Base-by-base conservation (phyloP, 192 early-diverging fungal genomes). In the Coemansia sp. region DNA sequence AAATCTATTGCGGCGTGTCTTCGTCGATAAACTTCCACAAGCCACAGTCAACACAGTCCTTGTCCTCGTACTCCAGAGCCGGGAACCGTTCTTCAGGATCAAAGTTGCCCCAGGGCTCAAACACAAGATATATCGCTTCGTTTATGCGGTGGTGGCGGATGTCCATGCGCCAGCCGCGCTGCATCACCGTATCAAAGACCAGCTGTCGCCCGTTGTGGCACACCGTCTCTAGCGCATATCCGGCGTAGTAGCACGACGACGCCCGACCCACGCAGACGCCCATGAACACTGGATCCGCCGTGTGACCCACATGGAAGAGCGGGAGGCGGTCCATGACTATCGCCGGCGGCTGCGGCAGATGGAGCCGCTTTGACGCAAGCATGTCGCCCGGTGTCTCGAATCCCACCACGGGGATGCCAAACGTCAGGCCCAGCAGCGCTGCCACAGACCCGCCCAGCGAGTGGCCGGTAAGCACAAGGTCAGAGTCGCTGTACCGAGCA, bases 231-330 rank as follows among this genome's bases (percentile, higher is more conserved):
- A 91, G 70, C 14, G 88, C 89, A 61, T 91, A 91, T 1, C 83
- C 87, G 20, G 81, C 85, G 57, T 86, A 87, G 60, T 89, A 92
- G 65, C 91, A 92, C 25, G 64, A 65, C 13, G 83, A 84, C 1
- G 81, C 75, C 27, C 75, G 74, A 4, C 89, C 91, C 11, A 79
- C 81, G 65, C 96, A 98, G 25, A 85, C 81, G 27, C 96, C 96
- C 61, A 89, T 81, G 72, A 86, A 98, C 25, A 98, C 87, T 10
- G 95, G 94, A 75, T 98, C 96, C 3, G 89, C 89, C 2, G 87
- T 88, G 76, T 98, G 87, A 4, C 94, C 95, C 65, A 95, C 72
- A 57, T 98, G 96, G 68, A 86, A 98, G 29, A 96, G 86, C n/a
- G 94, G 89, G 53, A 93, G 57, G 25, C 85, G 72, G 4, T 85